Percentiles rank a stretch among this genome's conserved stretches.
phyloP scores from a whole-genome alignment of 2,329 filamentous ascomycete genomes.

The Fusarium nisikadoi region DNA sequence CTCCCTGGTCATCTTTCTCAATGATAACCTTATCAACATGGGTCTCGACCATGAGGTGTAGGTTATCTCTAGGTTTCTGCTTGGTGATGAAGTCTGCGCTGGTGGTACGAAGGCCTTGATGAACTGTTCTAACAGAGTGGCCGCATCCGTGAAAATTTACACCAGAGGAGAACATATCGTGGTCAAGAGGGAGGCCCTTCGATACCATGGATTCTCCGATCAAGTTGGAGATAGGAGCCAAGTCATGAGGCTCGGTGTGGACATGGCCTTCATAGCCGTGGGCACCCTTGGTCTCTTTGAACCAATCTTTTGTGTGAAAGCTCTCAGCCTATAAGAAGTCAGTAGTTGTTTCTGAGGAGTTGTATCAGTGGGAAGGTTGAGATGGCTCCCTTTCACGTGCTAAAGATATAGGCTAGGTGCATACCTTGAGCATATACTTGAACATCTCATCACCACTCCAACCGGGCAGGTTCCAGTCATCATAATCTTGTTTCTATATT shows the following conservation, averaged over 20 bases:
- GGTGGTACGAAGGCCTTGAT: slow-evolving; percentile 63
- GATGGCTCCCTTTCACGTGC: not conserved
- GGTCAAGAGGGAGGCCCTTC: slow-evolving; percentile 63
- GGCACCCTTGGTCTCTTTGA: slow-evolving; percentile 57
- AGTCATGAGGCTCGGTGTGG: slow-evolving; percentile 66
- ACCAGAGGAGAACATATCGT: slow-evolving; percentile 67
- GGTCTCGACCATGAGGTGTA: slow-evolving; percentile 59
- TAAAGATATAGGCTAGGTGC: not conserved
- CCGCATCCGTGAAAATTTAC: slow-evolving; percentile 65
- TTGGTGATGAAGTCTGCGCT: slow-evolving; percentile 63
- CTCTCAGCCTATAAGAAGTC: slow-evolving; percentile 58
- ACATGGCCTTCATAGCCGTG: slow-evolving; percentile 65
- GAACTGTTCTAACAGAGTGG: slow-evolving; percentile 63
- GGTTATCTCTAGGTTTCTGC: slow-evolving; percentile 53
- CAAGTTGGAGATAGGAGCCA: slow-evolving; percentile 67
- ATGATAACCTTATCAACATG: slow-evolving; percentile 65
- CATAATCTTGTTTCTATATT: slow-evolving; percentile 55
- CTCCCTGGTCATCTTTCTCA: slow-evolving; percentile 45
- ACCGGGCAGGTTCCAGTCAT: slow-evolving; percentile 66
- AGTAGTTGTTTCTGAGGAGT: not conserved
- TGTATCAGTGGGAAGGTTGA: too few species aligned
- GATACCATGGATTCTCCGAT: slow-evolving; percentile 65
- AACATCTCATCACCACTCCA: slow-evolving; percentile 69
- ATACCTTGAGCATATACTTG: slow-evolving; percentile 64
- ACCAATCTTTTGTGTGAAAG: slow-evolving; percentile 68